Percentiles rank a stretch among this genome's conserved stretches.
Evolutionary conservation across 768 basidiomycete genomes (phyloP).

Genomic region (Pisolithus orientalis): DNA sequence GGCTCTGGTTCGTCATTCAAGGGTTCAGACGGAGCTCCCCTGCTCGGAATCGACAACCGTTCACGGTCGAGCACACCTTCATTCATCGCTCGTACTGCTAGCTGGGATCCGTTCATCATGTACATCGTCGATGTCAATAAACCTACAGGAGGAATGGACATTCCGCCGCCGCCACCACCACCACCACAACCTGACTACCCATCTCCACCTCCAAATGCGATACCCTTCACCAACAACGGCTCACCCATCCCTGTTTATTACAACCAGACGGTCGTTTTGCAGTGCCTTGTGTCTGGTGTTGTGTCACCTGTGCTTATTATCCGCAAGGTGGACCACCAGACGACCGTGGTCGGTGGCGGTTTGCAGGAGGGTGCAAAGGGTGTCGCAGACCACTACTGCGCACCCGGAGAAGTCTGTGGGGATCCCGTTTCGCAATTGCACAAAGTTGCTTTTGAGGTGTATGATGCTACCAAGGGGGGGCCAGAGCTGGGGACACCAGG

Average conservation of each 20-base stretch:
- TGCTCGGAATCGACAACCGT: constrained; percentile 75
- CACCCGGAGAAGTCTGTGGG: constrained; percentile 82
- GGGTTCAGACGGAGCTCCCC: constrained; percentile 84
- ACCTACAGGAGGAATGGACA: constrained; percentile 69
- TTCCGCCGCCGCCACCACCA: constrained; percentile 75
- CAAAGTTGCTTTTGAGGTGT: constrained; percentile 93
- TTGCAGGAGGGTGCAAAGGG: constrained; percentile 82
- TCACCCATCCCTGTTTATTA: constrained; percentile 90
- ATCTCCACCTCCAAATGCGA: constrained; percentile 85
- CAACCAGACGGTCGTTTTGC: constrained; percentile 93
- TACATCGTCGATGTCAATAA: constrained; percentile 94
- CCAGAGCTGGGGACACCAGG: constrained; percentile 78
- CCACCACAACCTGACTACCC: constrained; percentile 88
- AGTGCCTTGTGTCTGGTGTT: constrained; percentile 90
- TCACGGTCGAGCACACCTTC: constrained; percentile 70
- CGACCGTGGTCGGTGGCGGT: constrained; percentile 87
- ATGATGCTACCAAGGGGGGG: constrained; percentile 59
- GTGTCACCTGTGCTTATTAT: constrained; percentile 92
- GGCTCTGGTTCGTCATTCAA: constrained; percentile 89
- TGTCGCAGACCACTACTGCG: constrained; percentile 76
- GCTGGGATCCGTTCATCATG: constrained; percentile 95
- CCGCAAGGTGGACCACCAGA: constrained; percentile 88
- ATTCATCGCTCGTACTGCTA: constrained; percentile 84
- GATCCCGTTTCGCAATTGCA: constrained; percentile 95
- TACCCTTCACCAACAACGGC: constrained; percentile 76